Base-by-base conservation (phyloP, 2,329 filamentous ascomycete species). In the Didymella pomorum region DNA sequence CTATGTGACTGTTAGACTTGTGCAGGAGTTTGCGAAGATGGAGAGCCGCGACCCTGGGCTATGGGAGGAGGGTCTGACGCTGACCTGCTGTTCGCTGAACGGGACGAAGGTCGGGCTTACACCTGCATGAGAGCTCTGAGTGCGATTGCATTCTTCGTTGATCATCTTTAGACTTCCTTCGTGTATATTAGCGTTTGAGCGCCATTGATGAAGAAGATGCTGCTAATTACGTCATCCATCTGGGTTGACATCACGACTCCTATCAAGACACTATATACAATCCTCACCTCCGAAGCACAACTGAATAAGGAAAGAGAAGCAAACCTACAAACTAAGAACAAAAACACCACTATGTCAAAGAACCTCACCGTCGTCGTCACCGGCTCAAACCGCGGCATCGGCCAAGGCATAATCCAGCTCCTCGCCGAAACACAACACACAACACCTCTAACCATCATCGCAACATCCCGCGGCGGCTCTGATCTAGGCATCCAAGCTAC, bases 1-100 rank as follows among this genome's bases (percentile, higher is more conserved):
- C 31, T 77, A 74, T 49, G 72, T 76, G 26, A 71, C 71, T 6
- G 69, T 68, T 6, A 60, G 75, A 28, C 31, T 77, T 29, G 65
- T 71, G 45, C 74, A 76, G 55, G 66, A 71, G 56, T 76, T 76
- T 61, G 58, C 54, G 28, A 51, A 44, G 28, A 56, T 76, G 51
- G 74, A 75, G 54, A 67, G 64, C 29, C 63, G 73, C 29, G 73
- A 75, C 56, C 35, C 53, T 8, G 71, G 61, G 4, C 62, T 61
- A 5, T 77, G 75, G 75, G 37, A 54, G 28, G 75, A 77, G 61
- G 49, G 55, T 0, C 43, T 77, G 56, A 73, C 69, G 18, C 54
- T 76, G 53, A 76, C 73, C 26, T 58, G 61, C 11, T 67, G 60
- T 26, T 70, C 65, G 43, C 39, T 47, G 50, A 73, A 75, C 51